Conservation (phyloP, 1,284 basidiomycete species). For the Athelia sp. region DNA sequence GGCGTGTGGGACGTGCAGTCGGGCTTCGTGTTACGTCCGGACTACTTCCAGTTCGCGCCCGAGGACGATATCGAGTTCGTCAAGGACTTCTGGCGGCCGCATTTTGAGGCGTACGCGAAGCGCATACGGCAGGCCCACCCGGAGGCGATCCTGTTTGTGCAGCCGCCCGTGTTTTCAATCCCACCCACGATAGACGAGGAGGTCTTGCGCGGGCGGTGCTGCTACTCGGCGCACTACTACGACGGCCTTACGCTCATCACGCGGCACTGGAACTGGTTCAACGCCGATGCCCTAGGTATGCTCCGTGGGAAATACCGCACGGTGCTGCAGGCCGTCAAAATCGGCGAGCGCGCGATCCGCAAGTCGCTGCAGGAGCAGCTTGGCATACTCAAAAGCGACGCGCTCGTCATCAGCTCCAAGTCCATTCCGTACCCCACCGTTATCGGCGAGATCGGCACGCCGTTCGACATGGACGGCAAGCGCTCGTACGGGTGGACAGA, state of each 20-base stretch:
- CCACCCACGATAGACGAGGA: conserved; percentile 66
- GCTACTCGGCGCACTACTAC: conserved; percentile 89
- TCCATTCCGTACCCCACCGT: conserved; percentile 74
- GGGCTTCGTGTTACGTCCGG: conserved; percentile 63
- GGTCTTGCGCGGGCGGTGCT: conserved; percentile 67
- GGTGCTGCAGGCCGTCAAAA: conserved; percentile 61
- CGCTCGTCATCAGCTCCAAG: conserved; percentile 48
- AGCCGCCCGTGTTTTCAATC: conserved; percentile 87
- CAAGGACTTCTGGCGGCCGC: conserved; percentile 79
- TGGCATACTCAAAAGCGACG: conserved; percentile 73
- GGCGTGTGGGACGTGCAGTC: conserved; percentile 86
- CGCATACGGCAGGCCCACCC: conserved; percentile 74
- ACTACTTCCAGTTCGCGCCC: conserved; percentile 69
- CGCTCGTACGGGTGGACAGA: conserved; percentile 82
- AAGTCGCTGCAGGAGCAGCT: conserved; percentile 83
- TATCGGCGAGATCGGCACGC: conserved; percentile 94
- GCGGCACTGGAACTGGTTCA: conserved; percentile 95
- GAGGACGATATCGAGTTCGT: conserved; percentile 58
- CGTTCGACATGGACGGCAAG: conserved; percentile 88
- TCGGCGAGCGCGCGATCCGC: conserved; percentile 83
- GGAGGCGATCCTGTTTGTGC: conserved; percentile 86
- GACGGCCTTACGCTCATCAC: conserved; percentile 86
- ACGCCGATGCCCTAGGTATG: conserved; percentile 91
- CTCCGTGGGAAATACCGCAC: conserved; percentile 83
- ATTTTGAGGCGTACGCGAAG: conserved; percentile 62